Percentiles rank a stretch among this genome's conserved stretches.
Evolutionary conservation across 2,329 filamentous ascomycete species (phyloP).

Genomic region (Epichloe uncinata): DNA sequence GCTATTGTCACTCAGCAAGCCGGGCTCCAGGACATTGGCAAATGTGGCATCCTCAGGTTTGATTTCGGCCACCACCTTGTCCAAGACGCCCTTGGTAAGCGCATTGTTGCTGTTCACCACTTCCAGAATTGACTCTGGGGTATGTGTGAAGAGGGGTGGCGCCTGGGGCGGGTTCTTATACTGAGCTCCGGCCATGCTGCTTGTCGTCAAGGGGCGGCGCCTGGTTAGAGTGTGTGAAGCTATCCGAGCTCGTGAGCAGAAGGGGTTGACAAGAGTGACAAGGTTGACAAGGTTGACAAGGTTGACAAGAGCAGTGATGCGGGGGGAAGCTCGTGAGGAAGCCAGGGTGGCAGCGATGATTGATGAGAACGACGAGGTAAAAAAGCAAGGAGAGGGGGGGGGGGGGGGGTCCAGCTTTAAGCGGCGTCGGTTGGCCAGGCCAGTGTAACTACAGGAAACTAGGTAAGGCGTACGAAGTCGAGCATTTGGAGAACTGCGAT

Average conservation of each 20-base stretch:
- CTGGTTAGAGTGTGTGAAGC: constrained; percentile 6
- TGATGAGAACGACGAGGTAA: constrained; percentile 41
- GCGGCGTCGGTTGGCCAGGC: constrained; percentile 11
- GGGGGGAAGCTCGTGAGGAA: constrained; percentile 41
- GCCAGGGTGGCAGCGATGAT: constrained; percentile 55
- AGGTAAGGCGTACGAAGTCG: background rate
- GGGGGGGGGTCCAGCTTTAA: constrained; percentile 15
- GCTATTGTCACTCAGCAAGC: constrained; percentile 60
- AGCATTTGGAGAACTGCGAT: background rate
- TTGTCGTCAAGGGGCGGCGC: constrained; percentile 30
- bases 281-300: constrained; percentile 6
- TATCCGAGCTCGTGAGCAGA: constrained; percentile 24
- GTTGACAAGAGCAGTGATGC: constrained; percentile 43
- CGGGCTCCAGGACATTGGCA: constrained; percentile 45
- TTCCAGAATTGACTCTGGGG: constrained; percentile 51
- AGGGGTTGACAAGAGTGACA: constrained; percentile 42
- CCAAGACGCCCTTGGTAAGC: constrained; percentile 47
- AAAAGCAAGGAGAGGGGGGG: constrained; percentile 28
- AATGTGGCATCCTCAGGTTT: constrained; percentile 39
- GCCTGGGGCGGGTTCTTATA: constrained; percentile 65
- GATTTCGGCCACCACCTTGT: constrained; percentile 53
- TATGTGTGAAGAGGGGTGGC: constrained; percentile 65
- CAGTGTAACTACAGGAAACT: constrained; percentile 10
- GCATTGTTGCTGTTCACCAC: constrained; percentile 56
- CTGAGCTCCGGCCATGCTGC: constrained; percentile 50